Percentiles rank a stretch among this genome's conserved stretches.
These are phyloP conservation scores for Fusarium sp. DNA, from an alignment of 2,329 filamentous ascomycete genomes.

Conservation along the genomic window DNA sequence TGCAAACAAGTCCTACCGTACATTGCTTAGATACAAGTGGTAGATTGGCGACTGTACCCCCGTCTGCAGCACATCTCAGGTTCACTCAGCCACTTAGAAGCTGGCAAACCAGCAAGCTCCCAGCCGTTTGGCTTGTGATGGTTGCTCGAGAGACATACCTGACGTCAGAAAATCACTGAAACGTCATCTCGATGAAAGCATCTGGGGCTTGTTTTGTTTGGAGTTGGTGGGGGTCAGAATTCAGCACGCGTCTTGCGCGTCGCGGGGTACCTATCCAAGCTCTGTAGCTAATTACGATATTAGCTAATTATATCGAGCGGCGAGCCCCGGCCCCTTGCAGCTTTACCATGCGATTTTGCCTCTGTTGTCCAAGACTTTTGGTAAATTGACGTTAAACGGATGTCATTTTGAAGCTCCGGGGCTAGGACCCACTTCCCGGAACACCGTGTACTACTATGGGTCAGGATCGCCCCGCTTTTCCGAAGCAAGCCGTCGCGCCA, in stretches of 20 bases:
- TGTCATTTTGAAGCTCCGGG: constrained; percentile 12
- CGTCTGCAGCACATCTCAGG: background rate
- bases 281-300: background rate
- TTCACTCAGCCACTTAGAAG: constrained; percentile 14
- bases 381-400: constrained; percentile 6
- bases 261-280: constrained; percentile 25
- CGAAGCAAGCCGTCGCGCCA: constrained; percentile 23
- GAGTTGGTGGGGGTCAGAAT: constrained; percentile 17
- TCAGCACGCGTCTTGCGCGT: constrained; percentile 35
- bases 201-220: constrained; percentile 22
- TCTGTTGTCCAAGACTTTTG: background rate
- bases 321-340: constrained; percentile 25
- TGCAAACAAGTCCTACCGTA: constrained; percentile 22
- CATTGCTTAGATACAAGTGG: constrained; percentile 10
- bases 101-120: constrained; percentile 6
- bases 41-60: constrained; percentile 8
- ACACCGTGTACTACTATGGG: constrained; percentile 10
- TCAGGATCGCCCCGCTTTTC: background rate
- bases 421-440: constrained; percentile 15
- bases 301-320: background rate
- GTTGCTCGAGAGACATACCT: constrained; percentile 27
- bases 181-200: constrained; percentile 38
- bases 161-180: constrained; percentile 39
- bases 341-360: constrained; percentile 2
- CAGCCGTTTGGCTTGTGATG: constrained; percentile 30